Conservation (phyloP, 169 alveolate species). For the Plasmodium malariae region DNA sequence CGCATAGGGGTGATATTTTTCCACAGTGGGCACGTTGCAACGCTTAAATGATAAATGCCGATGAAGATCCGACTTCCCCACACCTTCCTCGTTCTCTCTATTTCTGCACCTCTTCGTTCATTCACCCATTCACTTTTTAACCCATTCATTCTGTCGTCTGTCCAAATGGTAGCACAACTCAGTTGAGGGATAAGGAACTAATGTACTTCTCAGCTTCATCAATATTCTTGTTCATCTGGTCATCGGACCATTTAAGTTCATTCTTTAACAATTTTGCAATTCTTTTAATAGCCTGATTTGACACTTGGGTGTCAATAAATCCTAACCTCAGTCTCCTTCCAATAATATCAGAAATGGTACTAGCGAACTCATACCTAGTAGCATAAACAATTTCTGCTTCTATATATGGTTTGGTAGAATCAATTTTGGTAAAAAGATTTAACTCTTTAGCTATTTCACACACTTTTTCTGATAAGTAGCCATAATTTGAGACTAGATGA, state of each 20-base stretch:
- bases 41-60: too few relatives aligned
- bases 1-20: too few relatives aligned
- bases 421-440: slow-evolving; percentile 79
- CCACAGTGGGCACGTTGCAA: too few relatives aligned
- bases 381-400: slow-evolving; percentile 87
- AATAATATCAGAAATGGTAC: slow-evolving; percentile 86
- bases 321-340: slow-evolving; percentile 88
- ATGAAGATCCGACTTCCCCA: too few relatives aligned
- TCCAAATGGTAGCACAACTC: too few relatives aligned
- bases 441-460: slow-evolving; percentile 80
- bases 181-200: slow-evolving; percentile 33
- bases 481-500: slow-evolving; percentile 85
- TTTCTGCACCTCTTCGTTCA: too few relatives aligned
- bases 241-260: slow-evolving; percentile 81
- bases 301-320: slow-evolving; percentile 82
- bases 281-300: slow-evolving; percentile 69
- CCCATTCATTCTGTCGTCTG: too few relatives aligned
- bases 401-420: slow-evolving; percentile 79
- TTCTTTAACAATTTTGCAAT: slow-evolving; percentile 78
- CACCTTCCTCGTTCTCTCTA: too few relatives aligned
- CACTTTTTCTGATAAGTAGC: slow-evolving; percentile 84
- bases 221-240: slow-evolving; percentile 55
- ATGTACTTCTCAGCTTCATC: slow-evolving; percentile 80
- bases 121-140: too few relatives aligned
- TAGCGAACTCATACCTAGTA: slow-evolving; percentile 84